Evolutionary conservation across 2,329 filamentous ascomycete species (phyloP).

Genomic region (Graphilbum sp.): DNA sequence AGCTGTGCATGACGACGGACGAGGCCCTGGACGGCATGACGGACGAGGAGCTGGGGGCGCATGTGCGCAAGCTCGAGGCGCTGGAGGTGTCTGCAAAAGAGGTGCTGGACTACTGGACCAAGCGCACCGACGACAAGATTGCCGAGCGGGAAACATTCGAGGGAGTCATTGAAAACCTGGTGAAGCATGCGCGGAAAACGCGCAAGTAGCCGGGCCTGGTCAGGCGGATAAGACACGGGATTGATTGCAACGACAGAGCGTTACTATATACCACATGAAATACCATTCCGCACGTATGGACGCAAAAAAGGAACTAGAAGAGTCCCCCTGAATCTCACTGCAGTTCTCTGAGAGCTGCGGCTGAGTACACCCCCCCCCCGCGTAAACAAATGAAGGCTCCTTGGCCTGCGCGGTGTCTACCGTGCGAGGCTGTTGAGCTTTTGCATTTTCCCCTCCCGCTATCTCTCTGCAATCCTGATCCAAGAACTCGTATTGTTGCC

Average conservation of each 20-base stretch:
- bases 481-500: no score
- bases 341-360: no score
- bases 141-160: slow-evolving; percentile 90
- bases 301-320: no score
- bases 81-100: slow-evolving; percentile 58
- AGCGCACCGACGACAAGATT: slow-evolving; percentile 68
- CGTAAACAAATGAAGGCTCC: no score
- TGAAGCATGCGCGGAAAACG: slow-evolving; percentile 76
- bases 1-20: slow-evolving; percentile 70
- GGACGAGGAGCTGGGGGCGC: slow-evolving; percentile 54
- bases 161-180: slow-evolving; percentile 90
- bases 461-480: no score
- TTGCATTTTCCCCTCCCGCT: no score
- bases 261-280: no score
- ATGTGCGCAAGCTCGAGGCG: slow-evolving; percentile 52
- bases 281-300: no score
- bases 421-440: no score
- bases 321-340: no score
- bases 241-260: neutral
- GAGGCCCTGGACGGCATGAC: slow-evolving; percentile 69
- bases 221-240: neutral
- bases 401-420: no score
- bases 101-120: slow-evolving; percentile 77
- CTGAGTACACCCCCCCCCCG: no score
- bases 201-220: slow-evolving; percentile 45